Conservation (phyloP, 2,329 filamentous ascomycete genomes). For the Beauveria scarabaeidicola region DNA sequence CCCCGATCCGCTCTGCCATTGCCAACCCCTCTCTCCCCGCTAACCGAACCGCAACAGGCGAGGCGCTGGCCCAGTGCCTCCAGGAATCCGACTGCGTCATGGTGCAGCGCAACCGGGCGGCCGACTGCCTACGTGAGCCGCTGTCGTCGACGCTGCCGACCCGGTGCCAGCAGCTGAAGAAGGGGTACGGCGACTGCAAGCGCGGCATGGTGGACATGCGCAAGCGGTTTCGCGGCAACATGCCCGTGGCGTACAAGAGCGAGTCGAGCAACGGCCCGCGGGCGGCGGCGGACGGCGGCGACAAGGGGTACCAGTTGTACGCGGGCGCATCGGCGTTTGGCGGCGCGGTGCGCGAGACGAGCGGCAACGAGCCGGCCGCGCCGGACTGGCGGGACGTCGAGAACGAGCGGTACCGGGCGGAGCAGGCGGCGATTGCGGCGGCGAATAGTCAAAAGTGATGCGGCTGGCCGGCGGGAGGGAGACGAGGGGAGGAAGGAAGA, state of each 20-base stretch:
- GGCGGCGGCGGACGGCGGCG: constrained; percentile 30
- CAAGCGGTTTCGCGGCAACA: constrained; percentile 92
- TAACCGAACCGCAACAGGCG: constrained; percentile 46
- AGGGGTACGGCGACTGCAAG: constrained; percentile 90
- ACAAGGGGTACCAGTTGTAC: constrained; percentile 63
- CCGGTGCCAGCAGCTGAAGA: constrained; percentile 86
- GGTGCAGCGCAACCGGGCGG: constrained; percentile 75
- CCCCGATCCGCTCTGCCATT: not conserved
- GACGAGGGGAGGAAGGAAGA: not conserved
- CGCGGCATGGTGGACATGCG: constrained; percentile 97
- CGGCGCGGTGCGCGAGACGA: constrained; percentile 54
- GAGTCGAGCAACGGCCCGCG: constrained; percentile 39
- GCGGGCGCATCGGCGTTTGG: constrained; percentile 65
- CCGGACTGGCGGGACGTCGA: constrained; percentile 57
- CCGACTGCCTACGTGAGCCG: constrained; percentile 80
- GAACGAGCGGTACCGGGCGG: constrained; percentile 47
- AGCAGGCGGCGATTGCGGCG: constrained; percentile 22
- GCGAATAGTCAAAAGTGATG: constrained; percentile 2
- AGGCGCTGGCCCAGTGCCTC: constrained; percentile 87
- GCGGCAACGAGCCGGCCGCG: constrained; percentile 55
- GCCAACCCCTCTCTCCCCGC: not conserved
- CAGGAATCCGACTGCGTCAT: constrained; percentile 96
- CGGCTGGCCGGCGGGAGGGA: not conserved
- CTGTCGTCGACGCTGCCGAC: constrained; percentile 74
- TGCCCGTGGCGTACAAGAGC: constrained; percentile 62